Conservation (phyloP, 2,329 filamentous ascomycete species). For the Bipolaris bicolor region DNA sequence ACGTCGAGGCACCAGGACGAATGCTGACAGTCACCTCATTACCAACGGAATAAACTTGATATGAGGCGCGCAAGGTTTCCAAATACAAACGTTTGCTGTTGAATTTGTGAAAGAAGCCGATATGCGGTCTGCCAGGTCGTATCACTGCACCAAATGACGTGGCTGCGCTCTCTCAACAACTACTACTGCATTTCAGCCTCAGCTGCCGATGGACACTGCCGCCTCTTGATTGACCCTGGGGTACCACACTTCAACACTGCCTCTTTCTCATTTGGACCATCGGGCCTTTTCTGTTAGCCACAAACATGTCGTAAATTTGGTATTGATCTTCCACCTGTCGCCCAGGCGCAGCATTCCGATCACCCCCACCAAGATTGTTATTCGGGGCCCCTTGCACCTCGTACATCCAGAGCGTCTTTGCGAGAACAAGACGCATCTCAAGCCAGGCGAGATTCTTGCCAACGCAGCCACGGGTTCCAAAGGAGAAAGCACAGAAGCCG, state of each 20-base stretch:
- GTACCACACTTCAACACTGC: neutral
- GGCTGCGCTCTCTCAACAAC: neutral
- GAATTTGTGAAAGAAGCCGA: neutral
- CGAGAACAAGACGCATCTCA: slow-evolving; percentile 35
- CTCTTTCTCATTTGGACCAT: slow-evolving; percentile 32
- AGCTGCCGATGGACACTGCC: neutral
- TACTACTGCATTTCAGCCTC: neutral
- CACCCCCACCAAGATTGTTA: slow-evolving; percentile 33
- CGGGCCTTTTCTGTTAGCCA: slow-evolving; percentile 43
- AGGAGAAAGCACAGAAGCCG: slow-evolving; percentile 33
- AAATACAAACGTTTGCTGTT: neutral
- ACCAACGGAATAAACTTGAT: neutral
- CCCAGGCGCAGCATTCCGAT: slow-evolving; percentile 20
- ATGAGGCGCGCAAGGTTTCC: neutral
- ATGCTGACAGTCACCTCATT: neutral
- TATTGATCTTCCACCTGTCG: slow-evolving; percentile 31
- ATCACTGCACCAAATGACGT: neutral
- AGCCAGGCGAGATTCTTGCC: slow-evolving; percentile 42
- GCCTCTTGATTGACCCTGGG: neutral
- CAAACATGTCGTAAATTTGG: slow-evolving; percentile 37
- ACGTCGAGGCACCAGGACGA: neutral
- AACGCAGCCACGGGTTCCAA: slow-evolving; percentile 37
- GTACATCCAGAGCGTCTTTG: slow-evolving; percentile 30
- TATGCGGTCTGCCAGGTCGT: neutral
- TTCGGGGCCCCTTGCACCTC: slow-evolving; percentile 30